Base-by-base conservation (phyloP, 2,329 filamentous ascomycete genomes). In the Teratosphaeria zuluensis region DNA sequence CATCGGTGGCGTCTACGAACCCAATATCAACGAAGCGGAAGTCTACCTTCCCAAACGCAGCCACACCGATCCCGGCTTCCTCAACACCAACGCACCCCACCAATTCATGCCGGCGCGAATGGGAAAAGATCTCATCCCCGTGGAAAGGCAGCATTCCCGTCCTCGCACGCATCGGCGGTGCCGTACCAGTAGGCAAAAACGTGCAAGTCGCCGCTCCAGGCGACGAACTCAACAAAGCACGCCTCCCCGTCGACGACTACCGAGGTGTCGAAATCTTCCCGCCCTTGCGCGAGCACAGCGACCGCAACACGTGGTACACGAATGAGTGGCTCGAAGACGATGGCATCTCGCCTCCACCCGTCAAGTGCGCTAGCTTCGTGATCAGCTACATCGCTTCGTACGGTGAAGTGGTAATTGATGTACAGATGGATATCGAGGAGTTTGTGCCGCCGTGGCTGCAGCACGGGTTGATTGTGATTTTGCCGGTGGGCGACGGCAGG, bases 1-100 rank as follows among this genome's bases (percentile, higher is more conserved):
- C 0, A 75, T 90, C 7, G 84, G 84, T 1, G 86, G 86, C 4
- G 84, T 89, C 0, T 89, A 86, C 65, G 80, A 85, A 64, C 75
- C 84, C 0, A 84, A 82, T 3, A 75, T 77, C 1, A 77, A 71
- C 24, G 76, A 73, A 11, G 82, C 81, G 0, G 78, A 74, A 11
- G 73, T 90, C 8, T 90, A 90, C 64, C 78, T 89, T 0, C 86
- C 86, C 0, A 75, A 75, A 28, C 73, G 75, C 55, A 60, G 62
- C 12, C 56, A 62, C 3, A 70, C 72, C 14, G 70, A 72, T 0
- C 72, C 84, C 30, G 83, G 85, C 0, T 89, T 80, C 68, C 64
- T 87, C 30, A 88, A 88, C 65, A 70, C 84, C 38, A 85, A 85
- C 55, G 75, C 78, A 0, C 83, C 85, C 0, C 82, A 84, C 63